Evolutionary conservation across 1,284 basidiomycete species (phyloP), one percentile per base, ranked within the genome.

Genomic region (Termitomyces sp.): DNA sequence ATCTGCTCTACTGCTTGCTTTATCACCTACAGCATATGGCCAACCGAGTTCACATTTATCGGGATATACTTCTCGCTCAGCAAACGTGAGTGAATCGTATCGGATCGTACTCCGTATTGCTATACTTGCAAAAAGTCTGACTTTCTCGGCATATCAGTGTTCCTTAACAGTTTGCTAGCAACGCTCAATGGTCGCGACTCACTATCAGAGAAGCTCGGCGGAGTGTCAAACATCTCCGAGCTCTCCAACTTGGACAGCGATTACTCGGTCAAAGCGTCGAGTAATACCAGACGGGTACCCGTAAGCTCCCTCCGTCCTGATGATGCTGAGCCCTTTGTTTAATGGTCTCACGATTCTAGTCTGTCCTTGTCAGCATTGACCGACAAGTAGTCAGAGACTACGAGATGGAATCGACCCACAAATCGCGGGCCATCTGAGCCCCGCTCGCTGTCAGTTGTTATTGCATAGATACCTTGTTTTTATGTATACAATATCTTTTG

Each of bases 11-110:
- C 55, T 5, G 65, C 62, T 11, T 68, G 65, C 50, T 66, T 70
- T 30, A 64, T 68, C 48, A 66, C 65, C 49, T 69, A 66, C 34
- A 56, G 64, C 6, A 55, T 68, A 28, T 69, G 66, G 66, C 68
- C 67, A 2, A 52, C 62, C n/a, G 57, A 60, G n/a, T 64, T 69
- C 46, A 65, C 64, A 14, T 69, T 66, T 43, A 58, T 70, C 31
- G 66, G 63, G 3, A 60, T 69, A 31, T 70, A 70, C 46, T 68
- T 68, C 44, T 57, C 61, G 11, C 59, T 68, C 18, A 65, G 63
- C 47, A 68, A 70, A 60, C 50, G 67, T 68, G 50, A 45, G 62
- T 44, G 7, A n/a, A n/a, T n/a, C n/a, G n/a, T n/a, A n/a, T 14
- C 5, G 24, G 1, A 4, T 38, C 30, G 3, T 10, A 8, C 26